Conservation (phyloP, 306 rosid genomes). For the Cicer arietinum region DNA sequence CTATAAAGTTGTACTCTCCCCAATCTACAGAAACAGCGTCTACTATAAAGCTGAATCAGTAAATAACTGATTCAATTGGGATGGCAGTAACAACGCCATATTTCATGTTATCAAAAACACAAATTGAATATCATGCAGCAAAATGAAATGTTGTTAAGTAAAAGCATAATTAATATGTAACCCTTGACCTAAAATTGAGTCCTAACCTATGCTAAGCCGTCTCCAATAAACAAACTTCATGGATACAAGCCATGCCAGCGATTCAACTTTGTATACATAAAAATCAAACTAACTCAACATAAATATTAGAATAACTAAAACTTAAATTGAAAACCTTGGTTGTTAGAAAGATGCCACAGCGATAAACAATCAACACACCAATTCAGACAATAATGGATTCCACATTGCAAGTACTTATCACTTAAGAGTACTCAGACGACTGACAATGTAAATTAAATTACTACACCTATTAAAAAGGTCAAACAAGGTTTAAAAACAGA, state of each 20-base stretch:
- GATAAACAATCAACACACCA: slow-evolving; percentile 49
- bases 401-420: slow-evolving; percentile 51
- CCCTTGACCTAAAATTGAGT: background rate
- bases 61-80: too few relatives aligned
- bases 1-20: too few relatives aligned
- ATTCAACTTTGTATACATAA: slow-evolving; percentile 25
- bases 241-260: background rate
- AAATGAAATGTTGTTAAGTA: background rate
- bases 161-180: background rate
- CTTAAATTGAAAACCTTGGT: slow-evolving; percentile 38
- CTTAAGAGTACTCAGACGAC: slow-evolving; percentile 42
- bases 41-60: too few relatives aligned
- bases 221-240: background rate
- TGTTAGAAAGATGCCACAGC: slow-evolving; percentile 46
- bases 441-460: slow-evolving; percentile 50
- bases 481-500: slow-evolving; percentile 43
- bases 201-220: background rate
- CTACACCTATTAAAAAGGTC: slow-evolving; percentile 54
- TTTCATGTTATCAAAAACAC: too few relatives aligned
- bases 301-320: slow-evolving; percentile 22
- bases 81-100: too few relatives aligned
- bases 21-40: too few relatives aligned
- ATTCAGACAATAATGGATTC: slow-evolving; percentile 51
- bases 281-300: slow-evolving; percentile 7
- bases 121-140: background rate